These are phyloP conservation scores for Bimuria novae-zelandiae DNA, from an alignment of 2,329 filamentous ascomycete species.

Conservation along the genomic window DNA sequence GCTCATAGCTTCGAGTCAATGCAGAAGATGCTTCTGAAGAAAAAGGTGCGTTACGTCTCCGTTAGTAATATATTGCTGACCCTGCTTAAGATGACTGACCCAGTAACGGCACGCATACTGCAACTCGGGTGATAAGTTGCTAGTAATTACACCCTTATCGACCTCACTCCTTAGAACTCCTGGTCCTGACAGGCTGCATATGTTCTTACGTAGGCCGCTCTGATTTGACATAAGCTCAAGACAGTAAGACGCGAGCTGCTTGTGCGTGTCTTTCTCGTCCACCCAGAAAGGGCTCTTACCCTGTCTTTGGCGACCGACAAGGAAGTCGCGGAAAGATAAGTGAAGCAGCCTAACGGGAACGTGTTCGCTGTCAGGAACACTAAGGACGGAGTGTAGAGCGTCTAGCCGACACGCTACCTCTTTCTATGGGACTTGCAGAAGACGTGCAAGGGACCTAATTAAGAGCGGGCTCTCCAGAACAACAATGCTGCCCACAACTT, in stretches of 20 bases:
- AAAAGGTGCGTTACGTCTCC: conserved; percentile 40
- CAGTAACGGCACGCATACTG: too few species aligned
- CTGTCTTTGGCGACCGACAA: conserved; percentile 24
- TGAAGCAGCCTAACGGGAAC: conserved; percentile 37
- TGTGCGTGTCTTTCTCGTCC: conserved; percentile 41
- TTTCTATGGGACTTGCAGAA: conserved; percentile 18
- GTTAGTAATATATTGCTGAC: conserved; percentile 22
- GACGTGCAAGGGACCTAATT: conserved; percentile 14
- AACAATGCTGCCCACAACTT: conserved; percentile 24
- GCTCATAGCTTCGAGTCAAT: conserved; percentile 53
- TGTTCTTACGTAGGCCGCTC: conserved; percentile 39
- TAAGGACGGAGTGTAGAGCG: conserved; percentile 29
- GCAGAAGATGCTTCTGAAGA: conserved; percentile 45
- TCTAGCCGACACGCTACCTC: conserved; percentile 30
- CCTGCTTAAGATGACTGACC: conserved; percentile 27
- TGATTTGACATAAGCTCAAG: conserved; percentile 40
- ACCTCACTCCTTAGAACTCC: conserved; percentile 10
- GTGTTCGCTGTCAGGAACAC: conserved; percentile 31
- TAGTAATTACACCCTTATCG: conserved; percentile 7
- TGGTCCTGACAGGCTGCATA: conserved; percentile 37
- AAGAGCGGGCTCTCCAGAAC: conserved; percentile 26
- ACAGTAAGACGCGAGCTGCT: conserved; percentile 40
- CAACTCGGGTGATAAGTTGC: conserved; percentile 19
- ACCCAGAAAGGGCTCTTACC: too few species aligned
- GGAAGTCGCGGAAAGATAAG: conserved; percentile 37